Conservation (phyloP, 2,329 filamentous ascomycete species). For the Epichloe uncinata region DNA sequence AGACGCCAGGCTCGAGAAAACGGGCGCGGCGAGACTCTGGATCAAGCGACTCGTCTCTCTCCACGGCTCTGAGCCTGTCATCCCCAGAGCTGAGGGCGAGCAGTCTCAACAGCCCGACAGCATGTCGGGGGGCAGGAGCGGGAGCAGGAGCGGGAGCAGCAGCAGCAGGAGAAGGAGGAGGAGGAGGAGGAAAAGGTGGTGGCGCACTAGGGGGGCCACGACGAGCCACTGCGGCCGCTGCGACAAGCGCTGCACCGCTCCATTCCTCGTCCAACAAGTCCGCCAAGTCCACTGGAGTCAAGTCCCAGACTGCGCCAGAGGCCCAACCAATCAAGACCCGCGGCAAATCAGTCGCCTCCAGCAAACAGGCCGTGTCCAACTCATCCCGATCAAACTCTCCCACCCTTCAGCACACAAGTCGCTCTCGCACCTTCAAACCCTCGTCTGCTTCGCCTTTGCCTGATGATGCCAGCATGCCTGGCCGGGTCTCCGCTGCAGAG, state of each 20-base stretch:
- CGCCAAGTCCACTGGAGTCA: conserved; percentile 8
- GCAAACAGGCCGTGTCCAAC: conserved; percentile 23
- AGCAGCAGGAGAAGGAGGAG: background rate
- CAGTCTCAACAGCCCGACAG: conserved; percentile 4
- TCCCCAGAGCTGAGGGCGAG: conserved; percentile 23
- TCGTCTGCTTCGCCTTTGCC: conserved; percentile 8
- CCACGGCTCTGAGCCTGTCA: conserved; percentile 25
- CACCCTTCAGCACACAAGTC: conserved; percentile 11
- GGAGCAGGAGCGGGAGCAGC: background rate
- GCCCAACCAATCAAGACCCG: conserved; percentile 18
- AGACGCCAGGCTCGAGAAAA: conserved; percentile 24
- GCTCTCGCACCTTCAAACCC: conserved; percentile 12
- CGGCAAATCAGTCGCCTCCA: conserved; percentile 26
- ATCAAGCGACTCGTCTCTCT: conserved; percentile 30
- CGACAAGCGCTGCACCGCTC: background rate
- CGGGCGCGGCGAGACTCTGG: conserved; percentile 23
- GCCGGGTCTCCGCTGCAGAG: conserved; percentile 21
- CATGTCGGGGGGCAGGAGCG: conserved; percentile 1
- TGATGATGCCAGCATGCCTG: conserved; percentile 27
- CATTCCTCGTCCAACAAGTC: background rate
- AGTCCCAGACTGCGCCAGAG: conserved; percentile 24
- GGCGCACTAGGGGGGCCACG: background rate
- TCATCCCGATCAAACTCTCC: conserved; percentile 24
- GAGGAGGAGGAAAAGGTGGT: background rate
- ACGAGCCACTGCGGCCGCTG: conserved; percentile 1